Base-by-base conservation (phyloP, 192 early-diverging fungal genomes). In the Coemansia sp. region DNA sequence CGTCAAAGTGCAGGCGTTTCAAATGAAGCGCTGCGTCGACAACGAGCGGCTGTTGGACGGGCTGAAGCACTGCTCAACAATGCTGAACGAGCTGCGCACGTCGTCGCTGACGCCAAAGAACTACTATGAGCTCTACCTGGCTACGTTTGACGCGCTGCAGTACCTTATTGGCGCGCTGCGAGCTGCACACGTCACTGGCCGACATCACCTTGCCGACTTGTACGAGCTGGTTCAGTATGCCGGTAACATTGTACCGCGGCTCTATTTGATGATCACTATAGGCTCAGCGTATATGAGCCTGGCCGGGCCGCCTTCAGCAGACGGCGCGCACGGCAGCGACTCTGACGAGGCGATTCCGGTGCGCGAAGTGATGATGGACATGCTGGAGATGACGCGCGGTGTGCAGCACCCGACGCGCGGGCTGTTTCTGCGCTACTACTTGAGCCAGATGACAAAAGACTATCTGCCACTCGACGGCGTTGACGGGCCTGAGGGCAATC, bases 51-150 rank as follows among this genome's bases (percentile, higher is more conserved):
- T 97, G 31, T 93, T 96, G 89, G 98, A 99, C 71, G 95, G 93
- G 2, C 82, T 99, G n/a, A 98, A 97, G 73, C 93, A 98, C 80
- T 93, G 93, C 74, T 98, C 96, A 3, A 94, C 94, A 11, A 96
- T 99, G 95, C 87, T 98, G 10, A 87, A 90, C 19, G 98, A 99
- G 81, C 89, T 99, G 52, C 87, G 95, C 67, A 97, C 96, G 3
- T 93, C 94, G 28, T 86, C 91, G 5, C 83, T 99, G 59, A 94
- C 94, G 3, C 98, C 96, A 40, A 98, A 97, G 78, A 93, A 91
- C 72, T 99, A 99, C 83, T 99, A 99, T 81, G 96, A 99, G 81
- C 88, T 99, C n/a, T 99, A 98, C 75, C 94, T 99, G 92, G 92
- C 94, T 57, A 91, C 96, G 22, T 99, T 99, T 80, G 96, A 99